Percentiles rank a stretch among this genome's conserved stretches.
These are phyloP conservation scores for Zygoascus meyerae DNA, from an alignment of 1,139 yeast species.

Conservation along the genomic window DNA sequence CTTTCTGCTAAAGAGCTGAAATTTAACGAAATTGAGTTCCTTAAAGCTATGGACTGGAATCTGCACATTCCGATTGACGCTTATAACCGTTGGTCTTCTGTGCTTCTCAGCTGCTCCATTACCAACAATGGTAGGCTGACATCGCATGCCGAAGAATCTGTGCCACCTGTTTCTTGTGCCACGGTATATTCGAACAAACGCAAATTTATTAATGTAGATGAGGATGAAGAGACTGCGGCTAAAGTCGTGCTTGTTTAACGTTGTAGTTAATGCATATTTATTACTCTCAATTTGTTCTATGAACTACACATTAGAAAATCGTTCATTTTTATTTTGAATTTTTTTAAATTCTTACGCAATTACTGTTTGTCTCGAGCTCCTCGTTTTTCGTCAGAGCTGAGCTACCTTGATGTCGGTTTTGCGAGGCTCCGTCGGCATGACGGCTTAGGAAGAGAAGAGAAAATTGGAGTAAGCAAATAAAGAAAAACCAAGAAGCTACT, in stretches of 20 bases:
- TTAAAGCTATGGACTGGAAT: constrained; percentile 51
- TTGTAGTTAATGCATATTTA: constrained; percentile 4
- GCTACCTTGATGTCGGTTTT: too few relatives aligned
- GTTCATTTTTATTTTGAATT: too few relatives aligned
- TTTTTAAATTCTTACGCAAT: too few relatives aligned
- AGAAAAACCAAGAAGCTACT: too few relatives aligned
- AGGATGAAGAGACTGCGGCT: not conserved
- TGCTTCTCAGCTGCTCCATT: constrained; percentile 20
- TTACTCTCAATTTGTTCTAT: too few relatives aligned
- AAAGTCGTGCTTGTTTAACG: constrained; percentile 6
- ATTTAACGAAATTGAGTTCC: constrained; percentile 49
- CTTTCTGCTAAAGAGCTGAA: constrained; percentile 46
- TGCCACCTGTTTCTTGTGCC: not conserved
- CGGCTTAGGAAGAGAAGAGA: too few relatives aligned
- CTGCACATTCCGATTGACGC: constrained; percentile 46
- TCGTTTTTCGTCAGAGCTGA: too few relatives aligned
- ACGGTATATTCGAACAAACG: constrained; percentile 1
- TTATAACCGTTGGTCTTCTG: constrained; percentile 47
- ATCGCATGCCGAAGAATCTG: not conserved
- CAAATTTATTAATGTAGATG: constrained; percentile 2
- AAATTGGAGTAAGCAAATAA: too few relatives aligned
- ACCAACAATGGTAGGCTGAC: not conserved
- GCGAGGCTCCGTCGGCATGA: too few relatives aligned
- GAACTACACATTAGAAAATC: too few relatives aligned
- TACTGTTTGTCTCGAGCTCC: too few relatives aligned